Percentiles rank a stretch among this genome's conserved stretches.
Conservation (phyloP, 768 basidiomycete species). For the Harrya chromipes region DNA sequence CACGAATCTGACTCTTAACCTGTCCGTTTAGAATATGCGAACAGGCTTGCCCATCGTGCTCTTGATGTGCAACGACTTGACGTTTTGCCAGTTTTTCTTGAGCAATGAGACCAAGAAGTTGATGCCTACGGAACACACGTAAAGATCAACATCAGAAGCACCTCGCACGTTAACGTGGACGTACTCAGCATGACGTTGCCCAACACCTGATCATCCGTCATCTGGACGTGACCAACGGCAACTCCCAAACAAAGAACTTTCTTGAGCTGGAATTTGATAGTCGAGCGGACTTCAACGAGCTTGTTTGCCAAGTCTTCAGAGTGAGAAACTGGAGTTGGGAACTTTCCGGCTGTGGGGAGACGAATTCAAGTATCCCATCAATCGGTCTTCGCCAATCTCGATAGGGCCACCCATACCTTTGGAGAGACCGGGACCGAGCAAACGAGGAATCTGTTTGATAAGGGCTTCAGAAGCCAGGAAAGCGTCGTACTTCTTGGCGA, state of each 20-base stretch:
- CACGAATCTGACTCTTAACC: constrained; percentile 8
- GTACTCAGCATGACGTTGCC: constrained; percentile 95
- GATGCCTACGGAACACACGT: constrained; percentile 60
- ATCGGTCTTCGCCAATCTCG: neutral
- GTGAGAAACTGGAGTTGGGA: constrained; percentile 96
- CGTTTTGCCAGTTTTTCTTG: constrained; percentile 99
- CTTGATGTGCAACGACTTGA: constrained; percentile 98
- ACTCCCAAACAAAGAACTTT: constrained; percentile 99
- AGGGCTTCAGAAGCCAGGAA: constrained; percentile 96
- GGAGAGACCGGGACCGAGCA: constrained; percentile 98
- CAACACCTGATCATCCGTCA: constrained; percentile 96
- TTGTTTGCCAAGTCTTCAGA: constrained; percentile 87
- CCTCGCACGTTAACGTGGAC: constrained; percentile 23
- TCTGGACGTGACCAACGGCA: constrained; percentile 95
- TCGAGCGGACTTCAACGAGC: constrained; percentile 93
- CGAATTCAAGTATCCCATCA: neutral
- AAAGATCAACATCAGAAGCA: neutral
- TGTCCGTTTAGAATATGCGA: constrained; percentile 72
- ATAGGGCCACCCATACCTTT: constrained; percentile 61
- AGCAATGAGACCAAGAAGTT: constrained; percentile 99
- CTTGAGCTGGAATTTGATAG: constrained; percentile 99
- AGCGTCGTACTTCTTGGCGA: constrained; percentile 99
- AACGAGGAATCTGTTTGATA: constrained; percentile 99
- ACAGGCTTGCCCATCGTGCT: constrained; percentile 98
- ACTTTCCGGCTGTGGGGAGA: constrained; percentile 79